A percentile compares a stretch with the other conserved stretches of the same genome.
phyloP scores from a whole-genome alignment of 345 rosid genomes.

The Eucalyptus guilfoylei region DNA sequence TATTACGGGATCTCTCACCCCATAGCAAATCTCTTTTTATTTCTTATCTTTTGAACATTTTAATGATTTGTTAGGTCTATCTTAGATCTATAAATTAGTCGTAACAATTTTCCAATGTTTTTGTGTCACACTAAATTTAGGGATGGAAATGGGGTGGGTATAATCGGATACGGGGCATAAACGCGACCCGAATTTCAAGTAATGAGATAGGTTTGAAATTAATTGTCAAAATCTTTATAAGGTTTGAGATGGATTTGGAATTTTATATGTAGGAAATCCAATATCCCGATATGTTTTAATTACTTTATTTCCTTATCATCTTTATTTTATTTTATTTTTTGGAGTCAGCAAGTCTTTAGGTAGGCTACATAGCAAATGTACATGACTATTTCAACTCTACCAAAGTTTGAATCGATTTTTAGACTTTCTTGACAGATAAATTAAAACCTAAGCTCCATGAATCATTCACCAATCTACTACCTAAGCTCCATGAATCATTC shows the following conservation, averaged over 20 bases:
- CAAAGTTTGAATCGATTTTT: not conserved
- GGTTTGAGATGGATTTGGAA: not conserved
- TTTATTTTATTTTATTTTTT: not conserved
- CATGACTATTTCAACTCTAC: not conserved
- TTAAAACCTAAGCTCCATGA: not conserved
- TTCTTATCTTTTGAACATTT: too few relatives aligned
- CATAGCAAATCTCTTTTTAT: rapidly evolving
- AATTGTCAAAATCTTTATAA: not conserved
- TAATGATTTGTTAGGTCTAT: too few relatives aligned
- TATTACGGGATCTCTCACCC: too few relatives aligned
- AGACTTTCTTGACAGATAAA: not conserved
- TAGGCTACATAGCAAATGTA: not conserved
- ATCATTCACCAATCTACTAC: not conserved
- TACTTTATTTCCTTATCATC: not conserved
- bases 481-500: not conserved
- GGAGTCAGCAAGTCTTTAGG: not conserved
- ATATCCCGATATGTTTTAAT: not conserved
- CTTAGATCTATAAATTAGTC: not conserved
- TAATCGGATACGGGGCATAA: not conserved
- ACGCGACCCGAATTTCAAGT: not conserved
- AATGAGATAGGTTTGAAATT: not conserved
- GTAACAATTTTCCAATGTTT: not conserved
- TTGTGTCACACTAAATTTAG: not conserved
- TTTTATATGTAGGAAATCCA: not conserved
- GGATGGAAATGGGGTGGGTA: not conserved